These are phyloP conservation scores for Vigna mungo DNA, from an alignment of 306 rosid species.

Conservation along the genomic window DNA sequence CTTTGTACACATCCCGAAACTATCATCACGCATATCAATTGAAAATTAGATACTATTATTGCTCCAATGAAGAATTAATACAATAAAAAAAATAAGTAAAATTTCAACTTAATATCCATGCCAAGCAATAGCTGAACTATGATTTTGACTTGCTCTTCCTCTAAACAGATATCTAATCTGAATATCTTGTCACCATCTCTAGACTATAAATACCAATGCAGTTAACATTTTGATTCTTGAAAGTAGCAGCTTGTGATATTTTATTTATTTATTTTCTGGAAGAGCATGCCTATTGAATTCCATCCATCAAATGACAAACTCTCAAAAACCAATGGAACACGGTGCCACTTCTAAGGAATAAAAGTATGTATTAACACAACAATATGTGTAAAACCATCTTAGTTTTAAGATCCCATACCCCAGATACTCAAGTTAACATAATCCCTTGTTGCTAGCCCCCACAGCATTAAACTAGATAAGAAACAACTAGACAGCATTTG, in stretches of 20 bases:
- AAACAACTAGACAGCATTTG: not conserved
- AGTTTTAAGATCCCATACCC: not conserved
- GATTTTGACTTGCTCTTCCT: not conserved
- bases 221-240: not conserved
- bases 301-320: not conserved
- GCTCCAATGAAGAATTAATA: constrained; percentile 3
- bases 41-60: not conserved
- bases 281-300: not conserved
- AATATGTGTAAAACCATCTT: not conserved
- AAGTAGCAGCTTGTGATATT: not conserved
- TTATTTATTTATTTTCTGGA: not conserved
- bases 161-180: constrained; percentile 9
- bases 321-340: not conserved
- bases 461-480: not conserved
- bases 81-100: not conserved
- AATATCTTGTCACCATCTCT: constrained; percentile 7
- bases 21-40: not conserved
- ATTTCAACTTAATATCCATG: not conserved
- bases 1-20: not conserved
- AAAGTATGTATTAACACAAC: not conserved
- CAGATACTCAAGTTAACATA: not conserved
- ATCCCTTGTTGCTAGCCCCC: not conserved
- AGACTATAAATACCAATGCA: not conserved
- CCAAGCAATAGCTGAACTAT: not conserved
- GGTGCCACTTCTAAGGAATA: not conserved